A percentile compares a stretch with the other conserved stretches of the same genome.
Evolutionary conservation across 139 green algal species (phyloP).

Genomic region (Chlamydomonas schloesseri): DNA sequence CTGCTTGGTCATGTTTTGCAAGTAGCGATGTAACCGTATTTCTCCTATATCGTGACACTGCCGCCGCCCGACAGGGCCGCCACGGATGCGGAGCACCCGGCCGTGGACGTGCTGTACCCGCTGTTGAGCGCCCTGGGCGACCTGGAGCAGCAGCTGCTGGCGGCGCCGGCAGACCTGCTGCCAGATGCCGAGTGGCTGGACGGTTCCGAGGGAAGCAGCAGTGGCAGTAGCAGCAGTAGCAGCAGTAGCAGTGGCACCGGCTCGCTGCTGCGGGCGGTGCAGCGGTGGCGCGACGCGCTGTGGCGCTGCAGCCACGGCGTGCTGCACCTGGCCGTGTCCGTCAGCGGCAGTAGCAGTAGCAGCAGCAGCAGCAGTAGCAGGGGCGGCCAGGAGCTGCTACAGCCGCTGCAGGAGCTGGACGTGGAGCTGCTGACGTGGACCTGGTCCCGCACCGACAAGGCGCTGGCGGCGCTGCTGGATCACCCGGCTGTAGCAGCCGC

Average conservation of each 20-base stretch:
- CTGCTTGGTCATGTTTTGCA: no score
- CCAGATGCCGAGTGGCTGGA: conserved; percentile 5
- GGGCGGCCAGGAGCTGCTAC: not conserved
- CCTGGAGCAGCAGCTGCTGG: conserved; percentile 55
- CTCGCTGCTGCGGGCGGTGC: conserved; percentile 40
- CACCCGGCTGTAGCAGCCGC: not conserved
- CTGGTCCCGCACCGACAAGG: conserved; percentile 70
- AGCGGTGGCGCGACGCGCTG: conserved; percentile 64
- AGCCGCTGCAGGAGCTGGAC: conserved; percentile 22
- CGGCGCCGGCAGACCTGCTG: not conserved
- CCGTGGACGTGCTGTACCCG: conserved; percentile 70
- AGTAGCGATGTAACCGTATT: no score
- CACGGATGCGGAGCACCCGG: conserved; percentile 63
- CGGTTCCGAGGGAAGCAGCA: no score
- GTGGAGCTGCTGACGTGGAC: conserved; percentile 69
- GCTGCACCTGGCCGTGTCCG: conserved; percentile 25
- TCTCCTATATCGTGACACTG: no score
- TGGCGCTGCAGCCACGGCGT: conserved; percentile 63
- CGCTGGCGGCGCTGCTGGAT: conserved; percentile 49
- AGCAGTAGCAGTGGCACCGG: conserved; percentile 1
- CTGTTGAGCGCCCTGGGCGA: conserved; percentile 54
- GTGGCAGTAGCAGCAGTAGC: no score
- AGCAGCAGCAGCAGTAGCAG: not conserved
- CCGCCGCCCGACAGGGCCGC: no score
- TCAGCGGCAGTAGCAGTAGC: not conserved